A percentile compares a stretch with the other conserved stretches of the same genome.
phyloP scores from a whole-genome alignment of 2,329 filamentous ascomycete genomes.

The Cadophora luteo-olivacea region DNA sequence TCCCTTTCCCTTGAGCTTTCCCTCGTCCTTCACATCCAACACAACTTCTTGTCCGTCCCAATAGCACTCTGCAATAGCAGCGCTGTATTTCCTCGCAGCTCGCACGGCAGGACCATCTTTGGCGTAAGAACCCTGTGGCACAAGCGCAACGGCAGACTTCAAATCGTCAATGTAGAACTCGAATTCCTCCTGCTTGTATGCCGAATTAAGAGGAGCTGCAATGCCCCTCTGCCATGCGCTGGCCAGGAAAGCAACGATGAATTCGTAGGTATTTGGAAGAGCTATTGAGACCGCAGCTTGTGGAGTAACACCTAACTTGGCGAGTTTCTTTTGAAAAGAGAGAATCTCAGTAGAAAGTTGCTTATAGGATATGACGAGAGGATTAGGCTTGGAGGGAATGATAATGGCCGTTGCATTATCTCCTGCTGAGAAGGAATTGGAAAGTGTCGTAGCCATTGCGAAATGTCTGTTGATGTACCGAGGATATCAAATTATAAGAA shows the following conservation, averaged over 20 bases:
- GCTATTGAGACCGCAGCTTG: conserved; percentile 81
- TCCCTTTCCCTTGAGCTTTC: conserved; percentile 64
- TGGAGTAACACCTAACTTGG: conserved; percentile 72
- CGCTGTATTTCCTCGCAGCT: conserved; percentile 79
- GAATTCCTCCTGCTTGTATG: conserved; percentile 89
- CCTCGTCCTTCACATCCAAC: conserved; percentile 78
- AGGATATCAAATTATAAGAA: conserved; percentile 4
- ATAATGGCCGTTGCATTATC: conserved; percentile 70
- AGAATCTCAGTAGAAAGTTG: conserved; percentile 70
- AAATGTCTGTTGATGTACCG: conserved; percentile 11
- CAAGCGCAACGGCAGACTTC: conserved; percentile 77
- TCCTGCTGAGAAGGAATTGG: conserved; percentile 60
- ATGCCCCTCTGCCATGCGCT: conserved; percentile 83
- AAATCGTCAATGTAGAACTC: conserved; percentile 93
- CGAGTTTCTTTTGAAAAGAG: conserved; percentile 79
- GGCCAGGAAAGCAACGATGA: conserved; percentile 87
- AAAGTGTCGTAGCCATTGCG: conserved; percentile 54
- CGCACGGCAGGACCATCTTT: conserved; percentile 74
- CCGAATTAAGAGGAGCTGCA: conserved; percentile 85
- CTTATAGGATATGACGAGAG: conserved; percentile 73
- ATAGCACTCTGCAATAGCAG: conserved; percentile 87
- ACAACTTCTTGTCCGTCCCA: conserved; percentile 76
- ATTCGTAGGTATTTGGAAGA: conserved; percentile 84
- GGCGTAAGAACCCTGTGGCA: conserved; percentile 73
- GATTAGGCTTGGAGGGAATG: conserved; percentile 67